Conservation (phyloP, 2,329 filamentous ascomycete genomes). For the Fusarium foetens region DNA sequence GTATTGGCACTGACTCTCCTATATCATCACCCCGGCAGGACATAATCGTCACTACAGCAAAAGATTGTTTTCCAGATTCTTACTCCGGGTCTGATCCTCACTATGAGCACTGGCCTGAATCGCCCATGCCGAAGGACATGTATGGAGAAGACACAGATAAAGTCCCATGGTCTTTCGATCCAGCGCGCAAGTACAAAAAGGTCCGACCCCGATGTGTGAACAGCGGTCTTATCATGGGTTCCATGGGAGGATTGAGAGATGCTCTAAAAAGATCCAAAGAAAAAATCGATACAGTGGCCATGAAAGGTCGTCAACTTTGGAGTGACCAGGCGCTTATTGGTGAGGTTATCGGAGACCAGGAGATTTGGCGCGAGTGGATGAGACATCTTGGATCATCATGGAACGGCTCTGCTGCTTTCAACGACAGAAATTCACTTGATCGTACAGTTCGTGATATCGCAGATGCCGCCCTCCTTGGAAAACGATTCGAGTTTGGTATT, state of each 20-base stretch:
- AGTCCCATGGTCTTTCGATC: constrained; percentile 44
- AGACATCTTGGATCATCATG: constrained; percentile 45
- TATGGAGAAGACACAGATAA: constrained; percentile 50
- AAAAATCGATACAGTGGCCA: constrained; percentile 44
- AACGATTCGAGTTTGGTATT: constrained; percentile 53
- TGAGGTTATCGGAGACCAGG: constrained; percentile 54
- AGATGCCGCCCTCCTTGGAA: constrained; percentile 42
- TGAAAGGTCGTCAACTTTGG: constrained; percentile 50
- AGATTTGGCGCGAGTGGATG: constrained; percentile 51
- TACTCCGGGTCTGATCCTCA: constrained; percentile 50
- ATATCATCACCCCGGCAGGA: constrained; percentile 46
- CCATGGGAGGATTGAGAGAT: constrained; percentile 44
- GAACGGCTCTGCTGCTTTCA: constrained; percentile 44
- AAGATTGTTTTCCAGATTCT: constrained; percentile 49
- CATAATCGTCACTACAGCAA: constrained; percentile 49
- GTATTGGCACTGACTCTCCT: constrained; percentile 39
- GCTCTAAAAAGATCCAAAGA: constrained; percentile 43
- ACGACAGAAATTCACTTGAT: constrained; percentile 16
- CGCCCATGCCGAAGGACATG: constrained; percentile 48
- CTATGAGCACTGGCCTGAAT: constrained; percentile 52
- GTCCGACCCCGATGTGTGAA: constrained; percentile 51
- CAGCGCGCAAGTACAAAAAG: constrained; percentile 48
- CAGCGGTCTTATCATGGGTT: constrained; percentile 51
- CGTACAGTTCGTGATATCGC: constrained; percentile 42
- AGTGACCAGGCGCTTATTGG: constrained; percentile 53